A percentile compares a stretch with the other conserved stretches of the same genome.
Conservation (phyloP, 495 filamentous ascomycete genomes). For the Penicillium malachiteum region DNA sequence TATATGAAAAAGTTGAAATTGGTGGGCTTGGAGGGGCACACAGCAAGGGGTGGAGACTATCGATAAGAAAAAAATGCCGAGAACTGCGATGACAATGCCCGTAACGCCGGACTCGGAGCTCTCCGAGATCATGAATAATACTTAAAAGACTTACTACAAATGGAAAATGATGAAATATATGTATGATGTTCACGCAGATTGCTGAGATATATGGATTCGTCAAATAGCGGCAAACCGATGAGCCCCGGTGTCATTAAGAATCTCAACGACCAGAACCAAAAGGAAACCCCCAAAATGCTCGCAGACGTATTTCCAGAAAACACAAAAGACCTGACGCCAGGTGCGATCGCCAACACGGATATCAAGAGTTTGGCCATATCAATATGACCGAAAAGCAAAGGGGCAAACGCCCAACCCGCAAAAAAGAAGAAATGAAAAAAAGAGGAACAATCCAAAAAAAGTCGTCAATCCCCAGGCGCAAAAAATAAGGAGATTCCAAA, state of each 20-base stretch:
- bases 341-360: slow-evolving; percentile 45
- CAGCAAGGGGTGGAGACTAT: slow-evolving; percentile 23
- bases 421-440: slow-evolving; percentile 10
- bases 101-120: slow-evolving; percentile 28
- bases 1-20: background rate
- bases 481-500: slow-evolving; percentile 11
- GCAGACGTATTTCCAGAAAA: slow-evolving; percentile 22
- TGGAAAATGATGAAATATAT: background rate
- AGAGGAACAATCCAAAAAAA: slow-evolving; percentile 16
- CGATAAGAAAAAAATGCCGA: slow-evolving; percentile 26
- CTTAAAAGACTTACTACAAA: background rate
- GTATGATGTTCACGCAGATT: slow-evolving; percentile 1
- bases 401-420: slow-evolving; percentile 15
- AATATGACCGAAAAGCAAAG: slow-evolving; percentile 17
- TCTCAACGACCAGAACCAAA: slow-evolving; percentile 13
- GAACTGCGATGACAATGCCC: no score
- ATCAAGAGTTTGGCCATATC: slow-evolving; percentile 34
- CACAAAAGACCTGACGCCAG: slow-evolving; percentile 33
- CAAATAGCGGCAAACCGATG: slow-evolving; percentile 26
- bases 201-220: slow-evolving; percentile 29
- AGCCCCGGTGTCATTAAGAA: slow-evolving; percentile 22
- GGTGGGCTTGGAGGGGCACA: slow-evolving; percentile 23
- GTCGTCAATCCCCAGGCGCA: slow-evolving; percentile 26
- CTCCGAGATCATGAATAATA: slow-evolving; percentile 13
- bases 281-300: slow-evolving; percentile 24